Conservation (phyloP, 768 basidiomycete species). For the Boletus rubroflammeus region DNA sequence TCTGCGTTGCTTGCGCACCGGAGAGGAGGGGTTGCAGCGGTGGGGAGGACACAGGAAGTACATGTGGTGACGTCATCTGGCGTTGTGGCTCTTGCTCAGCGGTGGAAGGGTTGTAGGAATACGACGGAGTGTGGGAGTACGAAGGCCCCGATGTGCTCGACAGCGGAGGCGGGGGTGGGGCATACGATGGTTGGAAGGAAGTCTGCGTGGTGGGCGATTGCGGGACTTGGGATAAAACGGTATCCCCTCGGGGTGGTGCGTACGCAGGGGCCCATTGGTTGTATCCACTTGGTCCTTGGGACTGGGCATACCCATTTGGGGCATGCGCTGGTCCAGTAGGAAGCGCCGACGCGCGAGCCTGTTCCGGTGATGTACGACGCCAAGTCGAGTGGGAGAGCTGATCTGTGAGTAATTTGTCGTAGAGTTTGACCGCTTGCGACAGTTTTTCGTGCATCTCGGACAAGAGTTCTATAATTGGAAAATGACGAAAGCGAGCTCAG, state of each 20-base stretch:
- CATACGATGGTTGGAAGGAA: conserved; percentile 29
- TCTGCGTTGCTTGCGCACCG: conserved; percentile 11
- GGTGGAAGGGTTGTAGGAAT: conserved; percentile 7
- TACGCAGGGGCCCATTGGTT: conserved; percentile 26
- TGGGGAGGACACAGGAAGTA: conserved; percentile 1
- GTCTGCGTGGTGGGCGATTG: conserved; percentile 28
- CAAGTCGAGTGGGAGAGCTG: conserved; percentile 74
- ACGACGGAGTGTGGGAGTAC: conserved; percentile 14
- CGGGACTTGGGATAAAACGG: conserved; percentile 20
- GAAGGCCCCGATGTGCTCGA: conserved; percentile 11
- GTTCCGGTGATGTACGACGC: conserved; percentile 36
- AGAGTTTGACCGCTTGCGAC: conserved; percentile 86
- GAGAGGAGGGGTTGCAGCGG: conserved; percentile 13
- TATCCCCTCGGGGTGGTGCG: conserved; percentile 20
- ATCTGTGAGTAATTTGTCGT: conserved; percentile 83
- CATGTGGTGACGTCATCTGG: conserved; percentile 13
- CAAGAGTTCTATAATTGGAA: conserved; percentile 59
- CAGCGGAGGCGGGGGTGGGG: conserved; percentile 20
- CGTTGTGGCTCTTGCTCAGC: conserved; percentile 13
- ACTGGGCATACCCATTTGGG: conserved; percentile 33
- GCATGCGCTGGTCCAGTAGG: conserved; percentile 20
- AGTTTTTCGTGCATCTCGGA: conserved; percentile 94
- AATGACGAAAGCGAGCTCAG: not conserved
- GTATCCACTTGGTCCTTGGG: conserved; percentile 29
- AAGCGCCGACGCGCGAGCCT: conserved; percentile 21